A percentile compares a stretch with the other conserved stretches of the same genome.
phyloP scores from a whole-genome alignment of 768 basidiomycete genomes.

The Russula lepida region DNA sequence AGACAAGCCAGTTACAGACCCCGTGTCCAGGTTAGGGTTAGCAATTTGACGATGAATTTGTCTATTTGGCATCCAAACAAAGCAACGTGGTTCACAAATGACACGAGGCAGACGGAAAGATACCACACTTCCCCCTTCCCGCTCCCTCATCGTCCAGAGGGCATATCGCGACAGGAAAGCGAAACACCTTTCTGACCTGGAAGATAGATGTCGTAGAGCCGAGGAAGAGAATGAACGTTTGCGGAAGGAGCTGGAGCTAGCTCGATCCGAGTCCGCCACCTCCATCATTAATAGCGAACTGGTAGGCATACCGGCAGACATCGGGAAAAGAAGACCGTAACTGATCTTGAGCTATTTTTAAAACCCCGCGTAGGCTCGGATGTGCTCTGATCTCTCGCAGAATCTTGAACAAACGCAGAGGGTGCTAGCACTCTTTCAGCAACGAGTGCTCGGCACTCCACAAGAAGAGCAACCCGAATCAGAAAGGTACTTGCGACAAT shows the following conservation, averaged over 20 bases:
- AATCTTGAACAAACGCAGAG: slow-evolving; percentile 12
- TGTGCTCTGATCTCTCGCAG: slow-evolving; percentile 16
- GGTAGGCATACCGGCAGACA: neutral
- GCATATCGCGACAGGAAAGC: slow-evolving; percentile 20
- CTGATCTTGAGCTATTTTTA: neutral
- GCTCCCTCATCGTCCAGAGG: slow-evolving; percentile 14
- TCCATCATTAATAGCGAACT: neutral
- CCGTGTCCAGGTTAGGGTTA: slow-evolving; percentile 1
- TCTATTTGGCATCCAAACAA: neutral
- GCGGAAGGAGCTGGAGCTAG: slow-evolving; percentile 8
- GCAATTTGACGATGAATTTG: slow-evolving; percentile 10
- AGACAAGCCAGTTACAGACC: neutral
- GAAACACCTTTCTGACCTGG: slow-evolving; percentile 14
- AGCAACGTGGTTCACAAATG: neutral
- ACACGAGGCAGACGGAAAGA: slow-evolving; percentile 19
- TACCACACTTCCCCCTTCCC: slow-evolving; percentile 14
- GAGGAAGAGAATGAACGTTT: slow-evolving; percentile 18
- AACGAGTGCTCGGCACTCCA: neutral
- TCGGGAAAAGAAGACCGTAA: neutral
- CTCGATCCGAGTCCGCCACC: slow-evolving; percentile 8
- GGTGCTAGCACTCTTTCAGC: slow-evolving; percentile 5
- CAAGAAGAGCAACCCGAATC: neutral
- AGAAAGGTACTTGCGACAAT: neutral
- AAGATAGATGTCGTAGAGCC: slow-evolving; percentile 16
- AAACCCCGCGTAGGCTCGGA: neutral